Evolutionary conservation across 169 alveolate species (phyloP).

Genomic region (Plasmodium relictum): DNA sequence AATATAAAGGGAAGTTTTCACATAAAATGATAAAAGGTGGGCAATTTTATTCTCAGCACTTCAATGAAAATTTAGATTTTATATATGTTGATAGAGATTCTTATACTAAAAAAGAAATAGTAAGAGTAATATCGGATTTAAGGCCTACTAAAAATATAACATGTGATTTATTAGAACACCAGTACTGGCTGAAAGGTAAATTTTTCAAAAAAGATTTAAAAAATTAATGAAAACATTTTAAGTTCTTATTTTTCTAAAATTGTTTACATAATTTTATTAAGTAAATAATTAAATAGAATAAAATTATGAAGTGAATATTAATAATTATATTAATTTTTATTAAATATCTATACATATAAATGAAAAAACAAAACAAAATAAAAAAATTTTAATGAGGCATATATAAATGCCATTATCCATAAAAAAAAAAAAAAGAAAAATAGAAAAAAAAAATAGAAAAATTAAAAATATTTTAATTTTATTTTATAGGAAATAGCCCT

Average conservation of each 20-base stretch:
- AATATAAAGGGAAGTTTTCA: constrained; percentile 95
- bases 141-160: constrained; percentile 88
- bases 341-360: too few species aligned
- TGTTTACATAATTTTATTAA: too few species aligned
- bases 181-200: constrained; percentile 82
- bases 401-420: background rate
- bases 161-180: constrained; percentile 86
- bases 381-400: background rate
- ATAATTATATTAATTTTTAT: too few species aligned
- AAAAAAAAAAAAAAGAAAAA: too few species aligned
- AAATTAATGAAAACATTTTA: background rate
- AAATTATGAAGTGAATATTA: too few species aligned
- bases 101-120: constrained; percentile 88
- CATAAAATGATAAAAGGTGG: constrained; percentile 92
- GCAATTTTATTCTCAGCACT: constrained; percentile 89
- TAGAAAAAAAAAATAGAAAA: background rate
- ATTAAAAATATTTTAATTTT: constrained; percentile 16
- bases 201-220: background rate
- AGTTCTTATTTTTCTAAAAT: too few species aligned
- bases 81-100: constrained; percentile 84
- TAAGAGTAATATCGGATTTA: constrained; percentile 85
- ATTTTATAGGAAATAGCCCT: constrained; percentile 80
- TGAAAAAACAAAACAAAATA: too few species aligned
- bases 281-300: too few species aligned
- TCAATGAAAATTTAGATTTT: constrained; percentile 88